Percentiles rank a stretch among this genome's conserved stretches.
phyloP scores from a whole-genome alignment of 768 basidiomycete genomes.

The Cystobasidium tubakii region DNA sequence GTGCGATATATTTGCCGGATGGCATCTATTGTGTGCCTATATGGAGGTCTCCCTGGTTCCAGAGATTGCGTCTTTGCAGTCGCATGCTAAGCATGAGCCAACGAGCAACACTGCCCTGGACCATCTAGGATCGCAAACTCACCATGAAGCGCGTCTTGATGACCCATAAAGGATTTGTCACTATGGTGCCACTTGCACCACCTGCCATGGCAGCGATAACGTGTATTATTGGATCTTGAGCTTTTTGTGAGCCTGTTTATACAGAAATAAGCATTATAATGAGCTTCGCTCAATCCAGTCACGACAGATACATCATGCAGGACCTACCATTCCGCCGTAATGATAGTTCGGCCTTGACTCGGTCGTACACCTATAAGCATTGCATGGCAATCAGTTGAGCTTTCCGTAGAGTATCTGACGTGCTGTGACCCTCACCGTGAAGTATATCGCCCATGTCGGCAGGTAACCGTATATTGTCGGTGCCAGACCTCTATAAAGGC shows the following conservation, averaged over 20 bases:
- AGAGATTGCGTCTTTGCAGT: constrained; percentile 36
- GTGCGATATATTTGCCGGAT: constrained; percentile 78
- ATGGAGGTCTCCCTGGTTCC: constrained; percentile 52
- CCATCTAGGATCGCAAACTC: constrained; percentile 40
- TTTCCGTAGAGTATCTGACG: background rate
- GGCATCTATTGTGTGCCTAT: constrained; percentile 84
- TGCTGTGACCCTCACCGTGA: constrained; percentile 58
- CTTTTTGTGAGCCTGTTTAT: background rate
- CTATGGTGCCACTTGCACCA: constrained; percentile 83
- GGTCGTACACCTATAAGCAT: constrained; percentile 62
- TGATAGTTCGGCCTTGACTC: constrained; percentile 63
- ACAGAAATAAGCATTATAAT: background rate
- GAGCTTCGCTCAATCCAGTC: background rate
- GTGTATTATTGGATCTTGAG: constrained; percentile 52
- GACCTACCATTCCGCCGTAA: constrained; percentile 40
- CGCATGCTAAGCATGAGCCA: no score
- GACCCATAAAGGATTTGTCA: constrained; percentile 95
- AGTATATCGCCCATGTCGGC: constrained; percentile 99
- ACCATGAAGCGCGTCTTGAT: constrained; percentile 99
- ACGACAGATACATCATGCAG: background rate
- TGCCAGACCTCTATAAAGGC: constrained; percentile 92
- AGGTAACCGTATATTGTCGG: constrained; percentile 94
- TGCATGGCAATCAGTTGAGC: background rate
- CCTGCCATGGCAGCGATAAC: constrained; percentile 93
- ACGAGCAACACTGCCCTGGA: no score